Evolutionary conservation across 306 rosid species (phyloP).

Genomic region (Acacia crassicarpa): DNA sequence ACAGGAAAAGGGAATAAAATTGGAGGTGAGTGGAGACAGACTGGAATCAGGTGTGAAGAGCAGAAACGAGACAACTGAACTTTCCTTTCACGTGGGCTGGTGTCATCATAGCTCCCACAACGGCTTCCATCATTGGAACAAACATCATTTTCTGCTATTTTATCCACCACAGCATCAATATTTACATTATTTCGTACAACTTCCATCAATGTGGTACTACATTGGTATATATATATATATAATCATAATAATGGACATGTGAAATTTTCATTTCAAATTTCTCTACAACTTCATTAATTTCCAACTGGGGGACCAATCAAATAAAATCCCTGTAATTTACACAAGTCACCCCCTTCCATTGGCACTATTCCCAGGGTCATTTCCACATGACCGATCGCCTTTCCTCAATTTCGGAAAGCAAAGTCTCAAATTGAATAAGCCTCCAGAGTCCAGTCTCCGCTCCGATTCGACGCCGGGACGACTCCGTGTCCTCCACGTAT

Average conservation of each 20-base stretch:
- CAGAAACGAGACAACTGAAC: conserved; percentile 15
- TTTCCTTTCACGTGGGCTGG: conserved; percentile 48
- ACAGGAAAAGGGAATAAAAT: not conserved
- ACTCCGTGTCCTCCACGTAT: conserved; percentile 45
- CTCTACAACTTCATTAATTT: conserved; percentile 32
- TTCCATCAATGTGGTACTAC: not conserved
- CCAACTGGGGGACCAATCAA: conserved; percentile 25
- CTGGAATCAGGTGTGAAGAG: conserved; percentile 36
- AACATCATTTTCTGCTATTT: not conserved
- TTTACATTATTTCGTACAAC: not conserved
- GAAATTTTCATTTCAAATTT: not conserved
- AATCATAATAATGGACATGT: not conserved
- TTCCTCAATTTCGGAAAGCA: not conserved
- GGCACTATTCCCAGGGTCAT: not conserved
- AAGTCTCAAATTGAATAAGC: not conserved
- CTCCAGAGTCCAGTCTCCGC: conserved; percentile 12
- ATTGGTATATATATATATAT: no score
- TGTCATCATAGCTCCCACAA: conserved; percentile 39
- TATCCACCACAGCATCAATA: not conserved
- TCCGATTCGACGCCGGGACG: conserved; percentile 74
- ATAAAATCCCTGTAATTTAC: conserved; percentile 42
- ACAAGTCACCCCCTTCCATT: not conserved
- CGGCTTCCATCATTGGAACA: conserved; percentile 29
- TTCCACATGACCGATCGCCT: not conserved
- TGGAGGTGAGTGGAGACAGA: conserved; percentile 26